Percentiles rank a stretch among this genome's conserved stretches.
These are phyloP conservation scores for Euphorbia schlechtendalii DNA, from an alignment of 441 rosid species.

Conservation along the genomic window DNA sequence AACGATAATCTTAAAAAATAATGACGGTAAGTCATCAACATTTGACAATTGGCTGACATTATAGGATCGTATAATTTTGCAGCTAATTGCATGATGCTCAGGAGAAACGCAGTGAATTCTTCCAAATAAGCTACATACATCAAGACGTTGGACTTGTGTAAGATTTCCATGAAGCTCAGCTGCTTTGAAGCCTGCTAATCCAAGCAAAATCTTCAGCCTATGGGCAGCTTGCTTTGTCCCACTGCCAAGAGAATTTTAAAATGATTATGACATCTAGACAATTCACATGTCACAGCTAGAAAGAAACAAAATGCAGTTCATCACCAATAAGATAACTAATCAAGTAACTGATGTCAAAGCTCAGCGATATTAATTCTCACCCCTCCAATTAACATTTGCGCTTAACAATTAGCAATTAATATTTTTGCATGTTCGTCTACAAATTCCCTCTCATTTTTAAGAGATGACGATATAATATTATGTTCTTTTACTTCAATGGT, in stretches of 20 bases:
- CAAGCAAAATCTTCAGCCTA: slow-evolving; percentile 88
- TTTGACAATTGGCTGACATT: background rate
- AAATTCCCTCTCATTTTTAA: background rate
- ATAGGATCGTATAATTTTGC: background rate
- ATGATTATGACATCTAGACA: slow-evolving; percentile 6
- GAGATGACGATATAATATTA: background rate
- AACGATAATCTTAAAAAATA: slow-evolving; percentile 1
- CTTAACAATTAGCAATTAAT: background rate
- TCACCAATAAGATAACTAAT: background rate
- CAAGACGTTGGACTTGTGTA: slow-evolving; percentile 94
- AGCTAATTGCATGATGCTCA: background rate
- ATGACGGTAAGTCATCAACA: background rate
- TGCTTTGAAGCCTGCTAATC: slow-evolving; percentile 76
- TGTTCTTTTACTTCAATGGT: background rate
- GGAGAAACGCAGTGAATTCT: slow-evolving; percentile 2
- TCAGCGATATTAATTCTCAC: background rate
- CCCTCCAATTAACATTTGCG: background rate
- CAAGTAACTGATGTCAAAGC: background rate
- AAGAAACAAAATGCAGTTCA: slow-evolving; percentile 1
- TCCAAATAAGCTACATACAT: slow-evolving; percentile 49
- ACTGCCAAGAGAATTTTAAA: slow-evolving; percentile 39
- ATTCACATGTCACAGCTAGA: background rate
- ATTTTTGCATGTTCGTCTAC: background rate
- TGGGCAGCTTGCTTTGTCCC: slow-evolving; percentile 97
- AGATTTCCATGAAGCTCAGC: slow-evolving; percentile 98